Base-by-base conservation (phyloP, 2,329 filamentous ascomycete genomes). In the Aureobasidium vineae region DNA sequence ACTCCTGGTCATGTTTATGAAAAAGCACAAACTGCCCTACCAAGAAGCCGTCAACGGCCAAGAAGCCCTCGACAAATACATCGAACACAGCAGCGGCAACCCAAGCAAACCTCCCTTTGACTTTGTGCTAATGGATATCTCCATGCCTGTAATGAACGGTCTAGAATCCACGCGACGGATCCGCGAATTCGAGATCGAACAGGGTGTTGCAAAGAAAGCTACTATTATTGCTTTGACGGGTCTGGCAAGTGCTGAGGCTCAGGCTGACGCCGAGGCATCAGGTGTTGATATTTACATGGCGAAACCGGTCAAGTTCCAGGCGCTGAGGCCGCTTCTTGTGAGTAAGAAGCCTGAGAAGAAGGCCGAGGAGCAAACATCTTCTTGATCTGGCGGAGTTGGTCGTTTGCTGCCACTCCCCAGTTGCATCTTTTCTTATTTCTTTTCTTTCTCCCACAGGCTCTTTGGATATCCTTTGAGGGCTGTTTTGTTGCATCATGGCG, bases 31-130 rank as follows among this genome's bases (percentile, higher is more conserved):
- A 21, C 40, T 67, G 15, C 61, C 59, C 11, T 67, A 67, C 15
- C 49, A 56, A 26, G 76, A 76, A 38, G 81, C 80, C 1, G 70
- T 71, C 36, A 77, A 83, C 68, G 81, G 81, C 1, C 74, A 79
- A 1, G 77, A 82, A 68, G 81, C 81, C 1, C 75, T 83, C 0
- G 71, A 79, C 13, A 73, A 73, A 40, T 79, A 78, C 47, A 74
- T 77, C 33, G 52, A 70, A 72, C 38, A 15, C n/a, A n/a, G 49
- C 61, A 50, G 21, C 15, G 26, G 47, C 31, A 53, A 59, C 8
- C 33, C 59, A 0, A 2, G 5, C 26, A 53, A 59, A 13, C 23
- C 15, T 2, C 41, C 13, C 15, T 83, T 67, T 15, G 69, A 70
- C 21, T 64, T 66, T 31, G 53, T 70, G 56, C 65, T 68, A 10